phyloP scores from a whole-genome alignment of 2,329 filamentous ascomycete species.

The Fusarium chaquense region DNA sequence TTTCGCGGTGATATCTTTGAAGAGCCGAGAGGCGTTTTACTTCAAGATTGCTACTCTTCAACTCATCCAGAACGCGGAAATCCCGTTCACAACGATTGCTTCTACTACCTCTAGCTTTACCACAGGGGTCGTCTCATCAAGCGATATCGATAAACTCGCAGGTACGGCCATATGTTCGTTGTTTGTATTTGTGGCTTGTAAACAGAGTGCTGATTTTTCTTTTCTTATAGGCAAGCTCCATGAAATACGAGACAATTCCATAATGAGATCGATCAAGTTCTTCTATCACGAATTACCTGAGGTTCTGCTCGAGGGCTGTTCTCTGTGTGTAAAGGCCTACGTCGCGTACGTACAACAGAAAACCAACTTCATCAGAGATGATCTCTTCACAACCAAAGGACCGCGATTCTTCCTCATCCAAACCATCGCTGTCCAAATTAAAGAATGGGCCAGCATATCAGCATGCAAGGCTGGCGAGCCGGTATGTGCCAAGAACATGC shows the following conservation, averaged over 20 bases:
- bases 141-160: not conserved
- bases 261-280: not conserved
- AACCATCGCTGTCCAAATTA: not conserved
- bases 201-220: not conserved
- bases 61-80: not conserved
- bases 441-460: not conserved
- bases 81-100: not conserved
- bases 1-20: no score
- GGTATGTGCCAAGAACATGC: accelerated
- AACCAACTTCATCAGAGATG: no score
- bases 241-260: not conserved
- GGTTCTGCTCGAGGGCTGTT: not conserved
- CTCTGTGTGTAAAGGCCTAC: not conserved
- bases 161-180: not conserved
- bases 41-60: not conserved
- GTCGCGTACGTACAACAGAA: not conserved
- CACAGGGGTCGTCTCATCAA: no score
- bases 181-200: not conserved
- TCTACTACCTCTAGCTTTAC: no score
- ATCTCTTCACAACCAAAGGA: no score
- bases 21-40: accelerated
- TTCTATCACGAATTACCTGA: not conserved
- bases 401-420: no score
- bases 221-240: not conserved
- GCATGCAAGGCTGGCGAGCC: accelerated